Base-by-base conservation (phyloP, 371 early-diverging fungal species). In the Apophysomyces ossiformis region DNA sequence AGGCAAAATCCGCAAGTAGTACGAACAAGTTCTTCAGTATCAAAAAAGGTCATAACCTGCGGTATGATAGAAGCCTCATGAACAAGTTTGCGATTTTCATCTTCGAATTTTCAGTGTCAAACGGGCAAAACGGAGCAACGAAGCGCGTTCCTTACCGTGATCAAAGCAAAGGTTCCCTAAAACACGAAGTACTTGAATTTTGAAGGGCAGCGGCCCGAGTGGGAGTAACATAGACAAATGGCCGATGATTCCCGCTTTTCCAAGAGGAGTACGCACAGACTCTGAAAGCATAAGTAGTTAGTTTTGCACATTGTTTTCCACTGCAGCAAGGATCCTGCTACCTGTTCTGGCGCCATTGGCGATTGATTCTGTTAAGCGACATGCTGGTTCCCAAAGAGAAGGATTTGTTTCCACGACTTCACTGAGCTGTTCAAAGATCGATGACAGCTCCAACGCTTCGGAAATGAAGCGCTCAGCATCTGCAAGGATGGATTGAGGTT, bases 141-240 rank as follows among this genome's bases (percentile, higher is more conserved):
- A 11, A 44, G 16, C n/a, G 5, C 36, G 64, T 45, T 18, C 9
- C 61, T 65, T 82, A 92, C 93, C 91, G 69, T 91, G 79, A 73
- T 93, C 93, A 73, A 87, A 90, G 64, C 93, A 93, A 38, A 91
- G 72, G 66, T 93, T 93, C 15, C 90, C 94, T 35, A 91, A 67
- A 1, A 89, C 89, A 11, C 94, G 84, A 41, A 92, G 77, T 5
- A 85, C 82, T 65, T 92, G 91, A 35, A 89, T 72, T 37, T 76
- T 72, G 38, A 84, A 84, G 15, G 76, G 64, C 2, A 58, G 37
- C 15, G 75, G 65, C 9, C 68, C 74, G 35, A 69, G 60, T 46
- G 74, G 62, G 38, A 82, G 65, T 7, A 85, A 62, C 1, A 38
- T 67, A 12, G 78, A 61, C 32, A 85, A 65, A 47, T 63, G 60